phyloP scores from a whole-genome alignment of 345 rosid genomes.

The Isatis tinctoria region DNA sequence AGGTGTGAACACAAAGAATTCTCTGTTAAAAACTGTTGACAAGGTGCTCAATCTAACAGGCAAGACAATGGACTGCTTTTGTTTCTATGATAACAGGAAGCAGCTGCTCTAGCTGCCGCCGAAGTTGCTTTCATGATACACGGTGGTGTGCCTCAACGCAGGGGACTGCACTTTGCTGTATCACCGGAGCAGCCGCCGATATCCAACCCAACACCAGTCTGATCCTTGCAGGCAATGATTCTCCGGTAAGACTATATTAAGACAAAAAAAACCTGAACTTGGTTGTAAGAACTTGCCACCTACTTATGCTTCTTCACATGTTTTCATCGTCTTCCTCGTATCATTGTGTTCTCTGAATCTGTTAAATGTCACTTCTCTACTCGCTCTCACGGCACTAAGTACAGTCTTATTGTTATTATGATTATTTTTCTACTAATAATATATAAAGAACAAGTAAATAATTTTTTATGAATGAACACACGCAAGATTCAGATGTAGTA shows the following conservation, averaged over 20 bases:
- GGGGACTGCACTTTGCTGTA: conserved; percentile 67
- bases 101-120: conserved; percentile 80
- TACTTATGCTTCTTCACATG: conserved; percentile 18
- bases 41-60: neutral
- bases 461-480: neutral
- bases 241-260: neutral
- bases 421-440: neutral
- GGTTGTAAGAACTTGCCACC: conserved; percentile 19
- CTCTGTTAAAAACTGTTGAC: no score
- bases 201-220: conserved; percentile 23
- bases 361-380: conserved; percentile 3
- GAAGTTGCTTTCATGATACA: conserved; percentile 93
- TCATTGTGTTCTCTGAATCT: conserved; percentile 10
- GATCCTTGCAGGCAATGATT: conserved; percentile 3
- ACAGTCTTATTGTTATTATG: conserved; percentile 4
- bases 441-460: neutral
- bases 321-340: conserved; percentile 3
- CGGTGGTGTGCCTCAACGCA: conserved; percentile 49
- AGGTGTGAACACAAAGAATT: conserved; percentile 37
- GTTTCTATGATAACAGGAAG: conserved; percentile 56
- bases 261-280: conserved; percentile 9
- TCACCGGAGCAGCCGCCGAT: conserved; percentile 55
- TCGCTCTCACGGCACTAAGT: conserved; percentile 8
- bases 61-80: neutral
- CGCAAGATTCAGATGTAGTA: neutral